Evolutionary conservation across 306 rosid genomes (phyloP).

Genomic region (Cyclanthera cordifolia): DNA sequence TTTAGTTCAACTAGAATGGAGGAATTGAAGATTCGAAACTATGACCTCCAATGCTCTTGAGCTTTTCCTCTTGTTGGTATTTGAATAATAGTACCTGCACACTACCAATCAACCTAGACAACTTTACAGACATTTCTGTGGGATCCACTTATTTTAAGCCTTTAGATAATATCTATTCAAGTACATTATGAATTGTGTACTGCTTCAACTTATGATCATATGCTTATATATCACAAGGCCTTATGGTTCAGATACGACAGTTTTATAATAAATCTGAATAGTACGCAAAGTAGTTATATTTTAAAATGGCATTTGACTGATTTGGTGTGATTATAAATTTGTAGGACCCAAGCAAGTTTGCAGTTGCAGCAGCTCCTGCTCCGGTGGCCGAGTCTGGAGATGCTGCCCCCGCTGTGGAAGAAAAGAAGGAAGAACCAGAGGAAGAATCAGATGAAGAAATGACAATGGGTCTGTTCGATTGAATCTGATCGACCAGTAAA

Average conservation of each 20-base stretch:
- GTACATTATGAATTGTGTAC: not conserved
- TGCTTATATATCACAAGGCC: not conserved
- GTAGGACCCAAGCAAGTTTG: constrained; percentile 43
- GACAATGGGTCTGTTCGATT: constrained; percentile 31
- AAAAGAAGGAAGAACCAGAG: constrained; percentile 51
- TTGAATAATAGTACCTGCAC: no score
- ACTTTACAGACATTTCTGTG: not conserved
- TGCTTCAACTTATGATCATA: not conserved
- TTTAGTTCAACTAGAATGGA: no score
- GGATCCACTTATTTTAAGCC: not conserved
- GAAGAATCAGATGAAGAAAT: constrained; percentile 43
- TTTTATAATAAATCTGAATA: not conserved
- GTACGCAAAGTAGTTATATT: not conserved
- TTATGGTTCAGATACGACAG: not conserved
- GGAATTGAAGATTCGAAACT: no score
- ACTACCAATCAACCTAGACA: no score
- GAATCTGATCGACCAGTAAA: not conserved
- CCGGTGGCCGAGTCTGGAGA: not conserved
- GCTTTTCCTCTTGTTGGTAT: no score
- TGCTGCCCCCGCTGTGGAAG: constrained; percentile 38
- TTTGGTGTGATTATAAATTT: not conserved
- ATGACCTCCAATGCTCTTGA: no score
- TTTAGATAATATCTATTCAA: not conserved
- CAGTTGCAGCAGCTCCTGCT: constrained; percentile 23
- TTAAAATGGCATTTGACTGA: not conserved